Evolutionary conservation across 2,329 filamentous ascomycete genomes (phyloP), one percentile per base, ranked within the genome.

Genomic region (Botryotinia convoluta): DNA sequence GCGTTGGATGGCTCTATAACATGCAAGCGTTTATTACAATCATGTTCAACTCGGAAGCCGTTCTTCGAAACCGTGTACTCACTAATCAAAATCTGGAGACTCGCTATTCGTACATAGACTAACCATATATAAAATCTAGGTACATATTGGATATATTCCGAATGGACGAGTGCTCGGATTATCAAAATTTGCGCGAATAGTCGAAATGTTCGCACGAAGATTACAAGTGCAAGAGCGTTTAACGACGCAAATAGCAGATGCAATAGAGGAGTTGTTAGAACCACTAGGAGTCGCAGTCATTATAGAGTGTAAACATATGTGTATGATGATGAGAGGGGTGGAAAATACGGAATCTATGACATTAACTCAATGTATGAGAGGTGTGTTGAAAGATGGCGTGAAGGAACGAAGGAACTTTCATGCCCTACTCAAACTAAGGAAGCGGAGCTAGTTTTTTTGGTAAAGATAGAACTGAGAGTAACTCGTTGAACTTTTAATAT

Each of bases 101-200:
- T 72, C 10, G 75, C 71, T 64, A 65, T 37, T 37, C 3, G 18
- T 69, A 32, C 45, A 75, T 62, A 61, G 22, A 51, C 70, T 37
- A 63, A 65, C 3, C 70, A 73, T 69, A 51, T 73, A 64, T 62
- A 20, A 59, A 32, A 32, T 35, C 62, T 78, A 96, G 93, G 97
- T 98, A 92, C 95, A 98, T 84, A 97, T 98, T 77, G 95, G 94
- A 75, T 98, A 98, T 83, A 97, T 98, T 76, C 95, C 95, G 54
- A 90, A 91, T 80, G 89, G 94, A 80, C 90, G 93, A 73, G 94
- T 98, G 72, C 93, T 98, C 75, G 95, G 95, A 70, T 90, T 98
- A 69, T 97, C 94, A 59, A 98, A 98, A 82, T 88, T 98, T 71
- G 94, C 94, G 39, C 91, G 95, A 76, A 94, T 98, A 77, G 95